Evolutionary conservation across 257 asterid genomes (phyloP).

Genomic region (Jacaranda mimosifolia): DNA sequence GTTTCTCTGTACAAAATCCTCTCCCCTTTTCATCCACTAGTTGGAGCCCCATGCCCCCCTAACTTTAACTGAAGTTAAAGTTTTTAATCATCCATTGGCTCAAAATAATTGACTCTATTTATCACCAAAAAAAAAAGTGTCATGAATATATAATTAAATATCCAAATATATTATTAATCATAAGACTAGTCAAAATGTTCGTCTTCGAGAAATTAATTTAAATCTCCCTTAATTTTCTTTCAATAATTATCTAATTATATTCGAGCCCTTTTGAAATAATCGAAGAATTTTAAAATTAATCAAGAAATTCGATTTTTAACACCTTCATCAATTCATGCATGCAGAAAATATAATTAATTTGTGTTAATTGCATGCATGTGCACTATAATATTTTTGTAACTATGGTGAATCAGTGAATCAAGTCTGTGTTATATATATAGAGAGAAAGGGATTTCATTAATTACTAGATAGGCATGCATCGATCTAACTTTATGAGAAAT

Average conservation of each 20-base stretch:
- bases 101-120: not conserved
- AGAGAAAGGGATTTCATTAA: not conserved
- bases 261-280: not conserved
- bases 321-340: not conserved
- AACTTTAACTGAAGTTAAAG: not conserved
- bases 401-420: not conserved
- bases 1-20: not conserved
- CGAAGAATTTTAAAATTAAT: not conserved
- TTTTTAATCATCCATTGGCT: constrained; percentile 1
- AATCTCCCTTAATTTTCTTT: no score
- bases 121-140: not conserved
- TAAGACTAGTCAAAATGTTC: no score
- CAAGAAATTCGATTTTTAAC: not conserved
- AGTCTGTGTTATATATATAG: not conserved
- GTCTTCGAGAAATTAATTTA: no score
- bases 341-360: not conserved
- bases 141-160: no score
- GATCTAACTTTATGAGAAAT: not conserved
- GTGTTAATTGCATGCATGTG: not conserved
- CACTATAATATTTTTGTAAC: not conserved
- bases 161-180: no score
- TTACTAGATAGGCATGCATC: not conserved
- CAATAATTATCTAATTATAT: no score
- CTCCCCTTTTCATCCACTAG: constrained; percentile 1
- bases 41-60: constrained; percentile 17